phyloP scores from a whole-genome alignment of 352 stramenopile genomes.

The Pythium biforme region DNA sequence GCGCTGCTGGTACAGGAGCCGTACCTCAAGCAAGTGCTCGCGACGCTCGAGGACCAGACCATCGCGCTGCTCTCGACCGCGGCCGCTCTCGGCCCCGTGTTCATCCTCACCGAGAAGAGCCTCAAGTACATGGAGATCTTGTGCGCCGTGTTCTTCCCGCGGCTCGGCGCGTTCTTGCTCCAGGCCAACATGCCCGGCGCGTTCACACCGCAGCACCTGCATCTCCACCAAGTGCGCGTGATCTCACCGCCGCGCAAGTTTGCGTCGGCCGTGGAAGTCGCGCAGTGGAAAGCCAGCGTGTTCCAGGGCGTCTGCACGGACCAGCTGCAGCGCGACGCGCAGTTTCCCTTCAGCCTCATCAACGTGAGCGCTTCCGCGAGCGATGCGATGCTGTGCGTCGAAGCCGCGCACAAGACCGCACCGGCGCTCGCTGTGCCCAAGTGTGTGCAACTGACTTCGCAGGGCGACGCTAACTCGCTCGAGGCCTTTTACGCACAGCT shows the following conservation, averaged over 20 bases:
- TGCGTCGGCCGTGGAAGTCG: slow-evolving; percentile 31
- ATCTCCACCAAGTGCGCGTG: slow-evolving; percentile 33
- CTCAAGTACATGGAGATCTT: slow-evolving; percentile 46
- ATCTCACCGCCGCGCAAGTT: slow-evolving; percentile 46
- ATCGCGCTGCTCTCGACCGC: slow-evolving; percentile 43
- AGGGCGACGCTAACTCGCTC: slow-evolving; percentile 28
- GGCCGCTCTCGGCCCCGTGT: slow-evolving; percentile 41
- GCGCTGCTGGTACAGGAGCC: slow-evolving; percentile 29
- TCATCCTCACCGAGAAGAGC: slow-evolving; percentile 51
- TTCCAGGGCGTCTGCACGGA: slow-evolving; percentile 43
- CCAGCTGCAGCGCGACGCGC: slow-evolving; percentile 21
- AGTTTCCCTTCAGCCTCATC: slow-evolving; percentile 40
- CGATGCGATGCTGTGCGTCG: slow-evolving; percentile 36
- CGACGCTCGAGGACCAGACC: slow-evolving; percentile 50
- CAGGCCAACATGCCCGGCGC: slow-evolving; percentile 30
- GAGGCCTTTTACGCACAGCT: slow-evolving; percentile 66
- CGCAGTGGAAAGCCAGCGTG: slow-evolving; percentile 41
- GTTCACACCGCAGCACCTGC: slow-evolving; percentile 18
- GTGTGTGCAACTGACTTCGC: slow-evolving; percentile 22
- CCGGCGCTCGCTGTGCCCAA: slow-evolving; percentile 44
- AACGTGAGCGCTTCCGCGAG: slow-evolving; percentile 32
- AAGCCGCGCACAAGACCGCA: slow-evolving; percentile 26
- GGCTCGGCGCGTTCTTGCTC: slow-evolving; percentile 42
- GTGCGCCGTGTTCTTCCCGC: slow-evolving; percentile 51
- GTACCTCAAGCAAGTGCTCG: slow-evolving; percentile 55